Evolutionary conservation across 495 filamentous ascomycete species (phyloP).

Genomic region (Aspergillus sclerotioniger): DNA sequence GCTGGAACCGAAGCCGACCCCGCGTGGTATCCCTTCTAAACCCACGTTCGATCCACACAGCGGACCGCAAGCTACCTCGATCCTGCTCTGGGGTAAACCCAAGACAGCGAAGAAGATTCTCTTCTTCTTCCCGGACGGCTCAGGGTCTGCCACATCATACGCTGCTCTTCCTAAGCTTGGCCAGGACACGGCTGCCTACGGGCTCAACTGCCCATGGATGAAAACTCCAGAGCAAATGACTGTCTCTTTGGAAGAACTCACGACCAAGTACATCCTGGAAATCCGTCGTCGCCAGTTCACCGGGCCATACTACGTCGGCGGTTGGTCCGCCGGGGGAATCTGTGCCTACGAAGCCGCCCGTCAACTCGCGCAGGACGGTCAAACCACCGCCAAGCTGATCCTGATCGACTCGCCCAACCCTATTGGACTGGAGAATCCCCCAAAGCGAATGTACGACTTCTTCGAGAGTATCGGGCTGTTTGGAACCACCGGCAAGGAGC

Average conservation of each 20-base stretch:
- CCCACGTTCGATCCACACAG: not conserved
- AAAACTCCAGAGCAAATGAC: not conserved
- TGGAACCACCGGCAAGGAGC: slow-evolving; percentile 18
- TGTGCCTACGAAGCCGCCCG: slow-evolving; percentile 36
- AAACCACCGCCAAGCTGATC: slow-evolving; percentile 27
- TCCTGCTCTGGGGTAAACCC: slow-evolving; percentile 31
- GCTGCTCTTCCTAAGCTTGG: slow-evolving; percentile 2
- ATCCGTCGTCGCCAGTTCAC: slow-evolving; percentile 1
- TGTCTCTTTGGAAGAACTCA: not conserved
- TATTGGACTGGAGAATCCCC: slow-evolving; percentile 30
- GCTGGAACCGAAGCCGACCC: slow-evolving; percentile 2
- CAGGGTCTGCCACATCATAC: slow-evolving; percentile 24
- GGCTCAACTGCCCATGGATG: slow-evolving; percentile 15
- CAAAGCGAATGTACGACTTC: slow-evolving; percentile 34
- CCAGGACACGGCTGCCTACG: slow-evolving; percentile 4
- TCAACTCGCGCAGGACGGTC: slow-evolving; percentile 22
- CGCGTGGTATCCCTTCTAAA: not conserved
- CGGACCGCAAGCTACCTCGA: slow-evolving; percentile 6
- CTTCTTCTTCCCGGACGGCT: slow-evolving; percentile 37
- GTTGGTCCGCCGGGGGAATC: slow-evolving; percentile 49
- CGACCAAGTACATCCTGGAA: not conserved
- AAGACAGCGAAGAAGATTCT: slow-evolving; percentile 23
- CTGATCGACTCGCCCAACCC: slow-evolving; percentile 35
- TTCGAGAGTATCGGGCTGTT: slow-evolving; percentile 34
- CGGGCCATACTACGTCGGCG: slow-evolving; percentile 25